Base-by-base conservation (phyloP, 306 rosid species). In the Chamaecrista fasciculata region DNA sequence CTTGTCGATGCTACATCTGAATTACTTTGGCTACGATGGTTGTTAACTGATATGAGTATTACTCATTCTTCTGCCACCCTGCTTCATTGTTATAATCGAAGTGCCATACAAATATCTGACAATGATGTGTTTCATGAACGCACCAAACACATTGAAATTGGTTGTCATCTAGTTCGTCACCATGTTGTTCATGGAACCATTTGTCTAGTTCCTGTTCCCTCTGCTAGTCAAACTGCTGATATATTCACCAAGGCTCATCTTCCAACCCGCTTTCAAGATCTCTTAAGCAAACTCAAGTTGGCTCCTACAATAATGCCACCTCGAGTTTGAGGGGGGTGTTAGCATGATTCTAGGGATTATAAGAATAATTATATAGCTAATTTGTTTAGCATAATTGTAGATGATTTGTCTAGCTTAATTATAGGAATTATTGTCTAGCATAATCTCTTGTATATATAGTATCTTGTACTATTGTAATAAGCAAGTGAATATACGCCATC, bases 301-400 rank as follows among this genome's bases (percentile, higher is more conserved):
- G 57, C 3, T 0, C 21, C 52, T 9, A 64, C 56, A 14, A 8
- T 10, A 14, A 8, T 10, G 4, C 44, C 58, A 46, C n/a, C 58
- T 28, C 16, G 29, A 65, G 42, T 65, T 65, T 46, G 28, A 55
- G 62, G 53, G 44, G 7, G 69, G 56, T 15, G 16, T 43, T 63
- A 15, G 40, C 39, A 33, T 33, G 8, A 33, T 33, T 33, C 0
- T 2, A 33, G 39, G 39, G n/a, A n/a, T n/a, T n/a, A n/a, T n/a
- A n/a, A n/a, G n/a, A n/a, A n/a, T n/a, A n/a, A n/a, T n/a, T n/a
- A n/a, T n/a, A n/a, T n/a, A n/a, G n/a, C n/a, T n/a, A n/a, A n/a
- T n/a, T n/a, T n/a, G n/a, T n/a, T n/a, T n/a, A n/a, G n/a, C n/a
- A n/a, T n/a, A n/a, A n/a, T n/a, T n/a, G n/a, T n/a, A n/a, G n/a